phyloP scores from a whole-genome alignment of 371 early-diverging fungal species.

The Quaeritorhiza haematococci region DNA sequence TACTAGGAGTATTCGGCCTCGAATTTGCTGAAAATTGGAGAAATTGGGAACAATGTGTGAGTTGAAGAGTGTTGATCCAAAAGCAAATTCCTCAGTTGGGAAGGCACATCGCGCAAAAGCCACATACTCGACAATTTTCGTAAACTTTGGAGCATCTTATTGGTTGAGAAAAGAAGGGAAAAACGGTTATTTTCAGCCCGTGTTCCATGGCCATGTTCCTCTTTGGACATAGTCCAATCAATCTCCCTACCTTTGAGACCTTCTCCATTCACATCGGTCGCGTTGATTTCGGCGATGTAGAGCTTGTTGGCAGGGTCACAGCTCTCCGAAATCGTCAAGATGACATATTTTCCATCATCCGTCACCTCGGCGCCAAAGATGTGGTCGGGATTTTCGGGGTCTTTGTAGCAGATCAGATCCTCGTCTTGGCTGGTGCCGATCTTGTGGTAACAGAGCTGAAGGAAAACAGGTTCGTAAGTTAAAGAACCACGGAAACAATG shows the following conservation, averaged over 20 bases:
- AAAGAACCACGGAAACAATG: neutral
- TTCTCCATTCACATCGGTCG: no score
- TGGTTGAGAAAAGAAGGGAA: neutral
- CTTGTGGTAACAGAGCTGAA: conserved; percentile 40
- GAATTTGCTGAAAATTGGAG: conserved; percentile 40
- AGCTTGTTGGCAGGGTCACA: conserved; percentile 51
- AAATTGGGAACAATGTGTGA: no score
- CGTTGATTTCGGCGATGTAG: conserved; percentile 37
- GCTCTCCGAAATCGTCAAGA: conserved; percentile 35
- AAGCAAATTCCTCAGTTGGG: neutral
- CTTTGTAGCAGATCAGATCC: conserved; percentile 34
- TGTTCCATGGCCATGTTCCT: no score
- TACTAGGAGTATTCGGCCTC: conserved; percentile 44
- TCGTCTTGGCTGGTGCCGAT: conserved; percentile 52
- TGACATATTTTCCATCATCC: conserved; percentile 53
- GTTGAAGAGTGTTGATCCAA: no score
- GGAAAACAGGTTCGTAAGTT: neutral
- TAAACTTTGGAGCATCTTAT: neutral
- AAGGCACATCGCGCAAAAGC: neutral
- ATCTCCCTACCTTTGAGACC: no score
- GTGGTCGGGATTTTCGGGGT: conserved; percentile 43
- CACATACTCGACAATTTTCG: neutral
- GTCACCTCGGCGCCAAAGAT: conserved; percentile 28
- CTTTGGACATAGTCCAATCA: no score
- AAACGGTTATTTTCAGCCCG: no score